Conservation (phyloP, 2,329 filamentous ascomycete species). For the Colletotrichum tabaci region DNA sequence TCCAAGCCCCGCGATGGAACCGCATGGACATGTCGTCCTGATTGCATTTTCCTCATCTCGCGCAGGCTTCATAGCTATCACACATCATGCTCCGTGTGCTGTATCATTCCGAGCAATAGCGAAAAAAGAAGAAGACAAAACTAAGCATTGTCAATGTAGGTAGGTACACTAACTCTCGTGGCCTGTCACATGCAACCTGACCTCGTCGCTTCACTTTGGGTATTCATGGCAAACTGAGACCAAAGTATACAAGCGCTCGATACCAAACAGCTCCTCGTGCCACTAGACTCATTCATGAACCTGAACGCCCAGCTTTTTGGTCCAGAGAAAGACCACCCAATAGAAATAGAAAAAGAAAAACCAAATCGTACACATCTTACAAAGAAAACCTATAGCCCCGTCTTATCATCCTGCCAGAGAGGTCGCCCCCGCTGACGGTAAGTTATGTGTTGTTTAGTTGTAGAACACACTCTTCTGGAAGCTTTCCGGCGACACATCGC, state of each 20-base stretch:
- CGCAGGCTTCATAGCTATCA: background rate
- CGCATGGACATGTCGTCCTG: background rate
- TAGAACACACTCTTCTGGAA: slow-evolving; percentile 74
- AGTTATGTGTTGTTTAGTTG: slow-evolving; percentile 55
- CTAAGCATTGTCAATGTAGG: background rate
- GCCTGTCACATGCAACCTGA: slow-evolving; percentile 6
- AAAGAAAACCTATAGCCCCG: slow-evolving; percentile 32
- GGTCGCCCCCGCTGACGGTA: background rate
- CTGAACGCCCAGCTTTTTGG: slow-evolving; percentile 44
- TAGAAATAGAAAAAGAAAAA: slow-evolving; percentile 2
- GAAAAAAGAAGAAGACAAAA: no score
- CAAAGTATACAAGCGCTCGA: slow-evolving; percentile 31
- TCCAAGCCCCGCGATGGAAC: slow-evolving; percentile 1
- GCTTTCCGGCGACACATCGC: slow-evolving; percentile 67
- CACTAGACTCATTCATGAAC: slow-evolving; percentile 21
- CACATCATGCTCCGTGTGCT: background rate
- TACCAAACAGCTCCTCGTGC: slow-evolving; percentile 17
- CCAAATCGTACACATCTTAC: slow-evolving; percentile 33
- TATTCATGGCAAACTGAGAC: slow-evolving; percentile 37
- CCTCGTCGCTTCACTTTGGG: slow-evolving; percentile 28
- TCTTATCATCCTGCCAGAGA: slow-evolving; percentile 8
- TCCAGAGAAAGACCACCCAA: background rate
- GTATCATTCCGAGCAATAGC: background rate
- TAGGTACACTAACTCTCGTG: background rate
- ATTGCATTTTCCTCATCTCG: background rate